phyloP scores from a whole-genome alignment of 352 stramenopile genomes.

The Globisporangium abappressorium region DNA sequence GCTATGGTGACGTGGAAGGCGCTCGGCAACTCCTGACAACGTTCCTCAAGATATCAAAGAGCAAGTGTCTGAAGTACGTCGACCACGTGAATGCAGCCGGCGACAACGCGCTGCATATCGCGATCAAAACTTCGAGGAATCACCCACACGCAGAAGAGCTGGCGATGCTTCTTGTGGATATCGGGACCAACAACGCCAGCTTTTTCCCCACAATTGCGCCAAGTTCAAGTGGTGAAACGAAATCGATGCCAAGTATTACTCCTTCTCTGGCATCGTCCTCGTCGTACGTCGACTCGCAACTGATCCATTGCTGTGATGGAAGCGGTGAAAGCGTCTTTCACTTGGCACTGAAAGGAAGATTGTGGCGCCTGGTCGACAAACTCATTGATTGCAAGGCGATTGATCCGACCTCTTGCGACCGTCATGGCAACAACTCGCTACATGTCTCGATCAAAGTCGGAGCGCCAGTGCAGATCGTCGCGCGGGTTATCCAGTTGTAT shows the following conservation, averaged over 20 bases:
- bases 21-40: constrained; percentile 33
- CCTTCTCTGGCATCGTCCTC: constrained; percentile 1
- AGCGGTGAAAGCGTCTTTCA: constrained; percentile 54
- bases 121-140: constrained; percentile 44
- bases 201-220: neutral
- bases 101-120: constrained; percentile 68
- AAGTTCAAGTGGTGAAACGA: constrained; percentile 4
- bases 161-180: constrained; percentile 44
- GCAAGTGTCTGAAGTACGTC: constrained; percentile 38
- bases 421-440: constrained; percentile 46
- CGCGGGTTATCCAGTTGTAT: constrained; percentile 47
- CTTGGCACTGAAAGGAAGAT: constrained; percentile 49
- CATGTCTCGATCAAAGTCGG: constrained; percentile 66
- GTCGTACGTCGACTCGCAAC: constrained; percentile 24
- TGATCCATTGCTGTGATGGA: constrained; percentile 43
- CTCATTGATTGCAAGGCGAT: constrained; percentile 44
- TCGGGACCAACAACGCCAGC: constrained; percentile 21
- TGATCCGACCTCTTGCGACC: constrained; percentile 44
- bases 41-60: constrained; percentile 12
- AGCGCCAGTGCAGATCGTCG: constrained; percentile 41
- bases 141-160: constrained; percentile 17
- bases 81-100: constrained; percentile 57
- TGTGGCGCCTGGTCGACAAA: constrained; percentile 61
- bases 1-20: constrained; percentile 40
- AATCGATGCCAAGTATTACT: neutral